These are phyloP conservation scores for Aspergillus thermomutatus DNA, from an alignment of 2,329 filamentous ascomycete species.

Conservation along the genomic window DNA sequence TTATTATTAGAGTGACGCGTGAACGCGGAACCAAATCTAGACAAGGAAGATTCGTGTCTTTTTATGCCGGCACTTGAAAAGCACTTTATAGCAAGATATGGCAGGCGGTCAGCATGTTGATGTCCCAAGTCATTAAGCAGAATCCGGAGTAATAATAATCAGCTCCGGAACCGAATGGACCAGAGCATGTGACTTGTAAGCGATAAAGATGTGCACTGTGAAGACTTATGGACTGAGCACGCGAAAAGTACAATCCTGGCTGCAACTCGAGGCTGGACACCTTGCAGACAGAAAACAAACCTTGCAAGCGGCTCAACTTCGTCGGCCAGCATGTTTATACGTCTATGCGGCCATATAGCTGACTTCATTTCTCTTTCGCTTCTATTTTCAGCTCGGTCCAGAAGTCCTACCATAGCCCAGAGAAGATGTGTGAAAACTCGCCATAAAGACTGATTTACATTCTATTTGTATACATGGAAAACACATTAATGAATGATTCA, in stretches of 20 bases:
- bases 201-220: background rate
- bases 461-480: background rate
- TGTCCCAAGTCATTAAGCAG: no score
- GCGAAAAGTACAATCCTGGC: background rate
- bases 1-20: background rate
- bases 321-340: background rate
- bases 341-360: background rate
- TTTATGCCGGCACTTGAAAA: background rate
- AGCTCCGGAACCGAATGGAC: background rate
- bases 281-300: background rate
- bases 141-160: background rate
- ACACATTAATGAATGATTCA: background rate
- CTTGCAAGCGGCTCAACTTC: no score
- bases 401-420: background rate
- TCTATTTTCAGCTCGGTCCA: background rate
- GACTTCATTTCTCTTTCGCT: background rate
- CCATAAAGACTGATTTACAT: background rate
- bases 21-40: background rate
- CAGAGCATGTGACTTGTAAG: background rate
- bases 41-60: background rate
- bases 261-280: background rate
- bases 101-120: background rate
- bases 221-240: background rate
- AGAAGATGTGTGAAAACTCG: background rate
- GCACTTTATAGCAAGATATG: background rate